A percentile compares a stretch with the other conserved stretches of the same genome.
Conservation (phyloP, 2,329 filamentous ascomycete genomes). For the Penicillium sp. region DNA sequence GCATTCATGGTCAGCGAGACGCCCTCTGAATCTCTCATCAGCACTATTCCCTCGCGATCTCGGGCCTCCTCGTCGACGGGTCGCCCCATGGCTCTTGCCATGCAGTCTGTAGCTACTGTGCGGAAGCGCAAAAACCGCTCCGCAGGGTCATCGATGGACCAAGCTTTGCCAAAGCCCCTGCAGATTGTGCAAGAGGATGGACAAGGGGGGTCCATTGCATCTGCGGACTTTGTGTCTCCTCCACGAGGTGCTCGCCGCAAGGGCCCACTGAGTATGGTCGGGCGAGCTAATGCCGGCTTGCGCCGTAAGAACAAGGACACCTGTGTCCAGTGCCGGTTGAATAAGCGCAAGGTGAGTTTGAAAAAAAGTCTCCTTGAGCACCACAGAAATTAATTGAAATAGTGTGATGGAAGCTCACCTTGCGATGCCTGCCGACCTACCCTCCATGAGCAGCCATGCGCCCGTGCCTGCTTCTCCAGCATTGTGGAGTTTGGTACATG, state of each 20-base stretch:
- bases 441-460: conserved; percentile 47
- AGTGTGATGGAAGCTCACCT: conserved; percentile 47
- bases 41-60: conserved; percentile 28
- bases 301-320: conserved; percentile 49
- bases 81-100: conserved; percentile 34
- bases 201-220: conserved; percentile 44
- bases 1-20: conserved; percentile 42
- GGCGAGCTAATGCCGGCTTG: conserved; percentile 44
- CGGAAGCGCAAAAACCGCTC: conserved; percentile 42
- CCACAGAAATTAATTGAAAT: conserved; percentile 14
- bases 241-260: conserved; percentile 47
- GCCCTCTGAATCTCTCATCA: conserved; percentile 33
- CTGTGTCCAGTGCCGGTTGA: conserved; percentile 47
- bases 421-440: conserved; percentile 47
- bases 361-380: too few species aligned
- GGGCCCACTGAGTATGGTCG: conserved; percentile 43
- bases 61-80: conserved; percentile 26
- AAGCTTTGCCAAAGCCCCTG: conserved; percentile 35
- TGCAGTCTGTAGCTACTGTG: conserved; percentile 35
- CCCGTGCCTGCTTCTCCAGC: conserved; percentile 47
- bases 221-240: conserved; percentile 45
- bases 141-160: conserved; percentile 31
- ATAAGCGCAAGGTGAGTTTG: conserved; percentile 46
- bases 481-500: conserved; percentile 49
- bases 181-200: conserved; percentile 50